Evolutionary conservation across 2,329 filamentous ascomycete genomes (phyloP), one percentile per base, ranked within the genome.

Genomic region (Neonectria magnoliae): DNA sequence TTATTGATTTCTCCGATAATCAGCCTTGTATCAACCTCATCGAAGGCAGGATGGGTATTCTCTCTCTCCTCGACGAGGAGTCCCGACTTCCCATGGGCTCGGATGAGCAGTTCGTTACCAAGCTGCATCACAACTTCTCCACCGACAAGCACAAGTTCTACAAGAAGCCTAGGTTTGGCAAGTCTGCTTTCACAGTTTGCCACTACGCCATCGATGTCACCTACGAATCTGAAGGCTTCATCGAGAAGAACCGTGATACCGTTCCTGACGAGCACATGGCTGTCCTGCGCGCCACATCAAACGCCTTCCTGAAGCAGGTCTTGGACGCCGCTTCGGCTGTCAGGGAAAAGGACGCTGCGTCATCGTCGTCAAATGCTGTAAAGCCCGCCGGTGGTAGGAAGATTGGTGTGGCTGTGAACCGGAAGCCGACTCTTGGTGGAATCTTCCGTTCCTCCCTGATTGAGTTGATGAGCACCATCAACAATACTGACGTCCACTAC

Each of bases 401-500:
- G 81, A 93, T 97, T 71, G 93, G 93, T 75, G 93, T 95, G 65
- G 94, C 94, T 72, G 93, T 97, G 69, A 97, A 97, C 82, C 90
- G 95, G 78, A 99, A 99, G 81, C 96, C 96, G 38, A 99, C 96
- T 1, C 88, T 99, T 31, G 96, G 96, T 80, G 96, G 96, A 67
- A 99, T 99, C 71, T 99, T 99, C 90, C 97, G 97, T 78, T 97
- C 94, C 3, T 98, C 96, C 9, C 84, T 99, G 75, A 98, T 99
- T 73, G 96, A 99, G 81, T 88, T 99, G 56, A 99, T 99, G 95
- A 87, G 89, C 77, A 99, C 96, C 5, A 99, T 99, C 81, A 97
- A 97, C 80, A 94, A 93, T 71, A 99, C 96, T 3, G 96, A 99
- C 78, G 96, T 98, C 20, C 96, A 99, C 81, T 99, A 99, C 81